Conservation (phyloP, 116 monocot genomes). For the Iris pallida region DNA sequence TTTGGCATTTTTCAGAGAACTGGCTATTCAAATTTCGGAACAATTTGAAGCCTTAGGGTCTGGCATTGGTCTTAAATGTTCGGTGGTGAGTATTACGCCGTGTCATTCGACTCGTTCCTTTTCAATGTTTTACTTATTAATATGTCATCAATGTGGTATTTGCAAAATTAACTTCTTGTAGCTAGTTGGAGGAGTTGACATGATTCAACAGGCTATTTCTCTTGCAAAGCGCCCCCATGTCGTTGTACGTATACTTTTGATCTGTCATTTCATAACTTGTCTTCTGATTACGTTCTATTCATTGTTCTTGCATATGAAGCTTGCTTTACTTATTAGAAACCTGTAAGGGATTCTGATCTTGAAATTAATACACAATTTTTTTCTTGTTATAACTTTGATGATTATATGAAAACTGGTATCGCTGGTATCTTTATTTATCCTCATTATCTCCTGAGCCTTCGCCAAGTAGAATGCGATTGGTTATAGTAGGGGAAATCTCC, state of each 20-base stretch:
- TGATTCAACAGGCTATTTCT: constrained; percentile 61
- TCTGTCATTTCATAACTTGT: neutral
- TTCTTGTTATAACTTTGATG: too few species aligned
- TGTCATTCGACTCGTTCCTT: neutral
- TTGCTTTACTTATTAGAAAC: too few species aligned
- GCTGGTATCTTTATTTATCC: too few species aligned
- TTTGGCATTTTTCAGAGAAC: constrained; percentile 60
- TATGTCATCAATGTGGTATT: neutral
- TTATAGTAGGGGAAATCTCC: too few species aligned
- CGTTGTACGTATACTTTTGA: constrained; percentile 35
- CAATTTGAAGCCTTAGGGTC: constrained; percentile 92
- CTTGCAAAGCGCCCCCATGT: constrained; percentile 89
- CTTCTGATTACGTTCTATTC: too few species aligned
- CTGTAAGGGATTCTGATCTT: too few species aligned
- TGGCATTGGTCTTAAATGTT: constrained; percentile 60
- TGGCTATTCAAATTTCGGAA: constrained; percentile 84
- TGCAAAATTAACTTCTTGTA: constrained; percentile 18
- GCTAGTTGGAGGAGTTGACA: constrained; percentile 86
- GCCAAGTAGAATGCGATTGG: too few species aligned
- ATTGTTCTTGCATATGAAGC: too few species aligned
- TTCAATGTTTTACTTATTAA: neutral
- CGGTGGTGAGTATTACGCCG: constrained; percentile 52
- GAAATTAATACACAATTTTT: too few species aligned
- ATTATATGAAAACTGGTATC: too few species aligned
- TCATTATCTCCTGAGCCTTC: too few species aligned